These are phyloP conservation scores for Mortierella sp. DNA, from an alignment of 371 early-diverging fungal genomes.

Conservation along the genomic window DNA sequence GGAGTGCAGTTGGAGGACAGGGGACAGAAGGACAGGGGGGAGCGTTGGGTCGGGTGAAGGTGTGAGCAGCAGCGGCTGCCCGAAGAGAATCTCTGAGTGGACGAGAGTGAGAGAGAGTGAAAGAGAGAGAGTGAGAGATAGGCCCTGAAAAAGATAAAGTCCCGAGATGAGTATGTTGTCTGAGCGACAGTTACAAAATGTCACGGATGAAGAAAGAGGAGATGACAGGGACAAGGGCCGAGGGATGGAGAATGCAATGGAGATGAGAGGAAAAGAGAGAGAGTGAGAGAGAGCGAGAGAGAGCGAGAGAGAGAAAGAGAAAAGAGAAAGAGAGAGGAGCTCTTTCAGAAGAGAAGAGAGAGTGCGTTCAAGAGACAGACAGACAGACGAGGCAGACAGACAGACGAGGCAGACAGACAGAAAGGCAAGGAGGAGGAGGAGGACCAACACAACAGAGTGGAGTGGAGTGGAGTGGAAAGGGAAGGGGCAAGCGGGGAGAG, in stretches of 20 bases:
- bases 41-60: constrained; percentile 16
- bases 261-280: constrained; percentile 1
- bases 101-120: neutral
- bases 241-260: neutral
- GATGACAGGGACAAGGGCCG: neutral
- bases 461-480: no score
- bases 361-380: no score
- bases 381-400: neutral
- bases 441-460: no score
- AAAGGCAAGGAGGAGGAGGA: neutral
- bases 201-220: constrained; percentile 1
- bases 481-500: neutral
- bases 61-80: neutral
- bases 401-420: neutral
- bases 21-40: no score
- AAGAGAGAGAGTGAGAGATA: neutral
- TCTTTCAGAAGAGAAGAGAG: neutral
- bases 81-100: neutral
- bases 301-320: neutral
- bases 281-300: no score
- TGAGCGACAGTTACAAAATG: no score
- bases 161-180: neutral
- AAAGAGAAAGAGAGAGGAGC: neutral
- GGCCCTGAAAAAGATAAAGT: neutral
- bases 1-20: no score